These are phyloP conservation scores for Ceratobasidium papillatum DNA, from an alignment of 1,284 basidiomycete species.

Conservation along the genomic window DNA sequence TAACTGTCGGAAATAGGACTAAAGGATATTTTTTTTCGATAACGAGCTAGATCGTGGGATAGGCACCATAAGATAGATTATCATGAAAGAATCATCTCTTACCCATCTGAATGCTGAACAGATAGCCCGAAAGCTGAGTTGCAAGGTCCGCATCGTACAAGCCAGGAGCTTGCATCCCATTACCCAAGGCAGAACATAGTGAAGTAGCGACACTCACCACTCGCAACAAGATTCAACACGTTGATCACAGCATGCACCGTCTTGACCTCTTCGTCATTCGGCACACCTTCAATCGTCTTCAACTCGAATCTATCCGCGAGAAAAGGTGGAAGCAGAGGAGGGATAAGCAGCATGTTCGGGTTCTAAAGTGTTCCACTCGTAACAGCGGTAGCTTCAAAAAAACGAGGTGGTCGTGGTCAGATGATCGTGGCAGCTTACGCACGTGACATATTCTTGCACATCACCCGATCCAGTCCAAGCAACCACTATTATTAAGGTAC, in stretches of 20 bases:
- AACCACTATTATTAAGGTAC: neutral
- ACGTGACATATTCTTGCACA: neutral
- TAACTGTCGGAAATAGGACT: neutral
- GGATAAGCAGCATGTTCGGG: neutral
- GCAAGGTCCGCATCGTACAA: neutral
- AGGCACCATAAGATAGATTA: too few species aligned
- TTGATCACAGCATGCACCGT: constrained; percentile 13
- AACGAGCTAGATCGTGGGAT: neutral
- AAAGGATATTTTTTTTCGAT: neutral
- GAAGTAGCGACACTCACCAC: too few species aligned
- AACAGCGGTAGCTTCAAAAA: too few species aligned
- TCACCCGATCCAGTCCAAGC: neutral
- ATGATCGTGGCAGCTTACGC: neutral
- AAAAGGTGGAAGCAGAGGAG: neutral
- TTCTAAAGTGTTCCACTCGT: too few species aligned
- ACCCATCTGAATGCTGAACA: constrained; percentile 33
- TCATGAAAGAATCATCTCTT: neutral
- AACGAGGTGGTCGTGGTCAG: neutral
- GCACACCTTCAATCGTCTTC: constrained; percentile 9
- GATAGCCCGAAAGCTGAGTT: neutral
- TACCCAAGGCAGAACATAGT: too few species aligned
- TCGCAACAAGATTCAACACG: neutral
- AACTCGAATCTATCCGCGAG: constrained; percentile 4
- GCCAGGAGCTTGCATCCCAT: neutral
- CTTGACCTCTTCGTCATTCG: constrained; percentile 22